phyloP scores from a whole-genome alignment of 352 stramenopile species.

The Pythium phragmitis region DNA sequence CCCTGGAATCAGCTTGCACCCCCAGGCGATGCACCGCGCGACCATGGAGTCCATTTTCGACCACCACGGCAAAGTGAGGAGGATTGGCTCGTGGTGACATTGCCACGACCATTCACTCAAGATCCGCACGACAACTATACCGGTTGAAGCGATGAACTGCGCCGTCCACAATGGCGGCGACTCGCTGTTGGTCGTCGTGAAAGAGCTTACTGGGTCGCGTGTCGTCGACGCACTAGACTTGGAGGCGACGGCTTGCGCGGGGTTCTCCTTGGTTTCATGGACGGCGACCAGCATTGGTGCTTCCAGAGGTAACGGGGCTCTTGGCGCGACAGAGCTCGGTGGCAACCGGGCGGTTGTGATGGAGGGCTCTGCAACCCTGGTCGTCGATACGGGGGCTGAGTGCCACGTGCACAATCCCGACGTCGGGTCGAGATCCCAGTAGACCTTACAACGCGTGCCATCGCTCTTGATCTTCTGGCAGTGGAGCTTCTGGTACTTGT shows the following conservation, averaged over 20 bases:
- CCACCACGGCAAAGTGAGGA: background rate
- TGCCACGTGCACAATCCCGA: background rate
- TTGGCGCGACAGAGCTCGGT: background rate
- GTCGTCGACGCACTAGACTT: background rate
- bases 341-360: background rate
- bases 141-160: background rate
- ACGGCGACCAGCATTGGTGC: too few relatives aligned
- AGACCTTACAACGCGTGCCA: background rate
- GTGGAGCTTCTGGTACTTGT: background rate
- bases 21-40: background rate
- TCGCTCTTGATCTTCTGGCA: background rate
- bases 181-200: background rate
- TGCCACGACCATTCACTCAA: background rate
- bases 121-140: background rate
- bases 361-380: background rate
- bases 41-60: background rate
- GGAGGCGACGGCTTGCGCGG: background rate
- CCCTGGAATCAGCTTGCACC: background rate
- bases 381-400: background rate
- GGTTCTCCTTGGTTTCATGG: too few relatives aligned
- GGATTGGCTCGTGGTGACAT: slow-evolving; percentile 2
- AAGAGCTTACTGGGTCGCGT: background rate
- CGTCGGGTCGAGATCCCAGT: slow-evolving; percentile 1
- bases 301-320: too few relatives aligned
- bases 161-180: background rate